phyloP scores from a whole-genome alignment of 768 basidiomycete genomes.

The Calocera viscosa region DNA sequence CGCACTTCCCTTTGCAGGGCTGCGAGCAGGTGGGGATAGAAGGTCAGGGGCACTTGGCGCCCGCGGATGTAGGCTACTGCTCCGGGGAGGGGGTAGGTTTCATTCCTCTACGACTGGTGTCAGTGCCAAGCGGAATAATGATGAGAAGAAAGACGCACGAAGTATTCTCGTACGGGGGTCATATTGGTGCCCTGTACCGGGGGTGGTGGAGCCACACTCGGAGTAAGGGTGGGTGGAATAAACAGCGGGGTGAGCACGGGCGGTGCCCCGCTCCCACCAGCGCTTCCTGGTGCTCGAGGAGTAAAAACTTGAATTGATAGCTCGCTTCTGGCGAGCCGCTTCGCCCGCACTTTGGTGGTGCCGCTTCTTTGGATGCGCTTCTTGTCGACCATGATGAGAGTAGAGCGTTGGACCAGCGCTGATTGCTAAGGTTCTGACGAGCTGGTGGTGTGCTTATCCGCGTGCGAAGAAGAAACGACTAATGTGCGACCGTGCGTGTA shows the following conservation, averaged over 20 bases:
- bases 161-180: neutral
- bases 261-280: neutral
- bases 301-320: neutral
- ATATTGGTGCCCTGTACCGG: neutral
- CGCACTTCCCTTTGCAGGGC: neutral
- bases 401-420: neutral
- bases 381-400: neutral
- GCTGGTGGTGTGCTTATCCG: too few species aligned
- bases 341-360: neutral
- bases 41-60: neutral
- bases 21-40: neutral
- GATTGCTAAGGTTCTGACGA: too few species aligned
- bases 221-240: neutral
- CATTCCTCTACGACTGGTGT: neutral
- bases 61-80: neutral
- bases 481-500: too few species aligned
- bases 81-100: neutral
- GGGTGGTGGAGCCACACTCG: neutral
- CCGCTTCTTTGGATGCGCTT: neutral
- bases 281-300: neutral
- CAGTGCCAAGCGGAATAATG: neutral
- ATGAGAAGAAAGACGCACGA: neutral
- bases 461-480: too few species aligned
- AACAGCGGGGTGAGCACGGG: neutral
- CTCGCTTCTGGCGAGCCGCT: neutral